Base-by-base conservation (phyloP, 345 rosid genomes). In the Rhodamnia argentea region DNA sequence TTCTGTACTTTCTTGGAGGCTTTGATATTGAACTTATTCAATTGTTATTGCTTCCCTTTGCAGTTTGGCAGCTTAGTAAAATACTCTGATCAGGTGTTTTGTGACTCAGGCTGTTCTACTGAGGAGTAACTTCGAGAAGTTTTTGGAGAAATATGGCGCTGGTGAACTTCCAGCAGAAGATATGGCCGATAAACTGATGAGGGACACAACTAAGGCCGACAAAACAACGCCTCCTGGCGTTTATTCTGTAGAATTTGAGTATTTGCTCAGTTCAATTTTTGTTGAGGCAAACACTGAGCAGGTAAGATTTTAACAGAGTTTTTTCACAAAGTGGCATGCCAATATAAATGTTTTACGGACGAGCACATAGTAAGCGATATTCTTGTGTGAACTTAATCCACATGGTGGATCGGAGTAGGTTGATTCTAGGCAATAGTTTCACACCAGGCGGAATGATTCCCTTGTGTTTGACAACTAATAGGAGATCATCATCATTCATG, bases 101-200 rank as follows among this genome's bases (percentile, higher is more conserved):
- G 40, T 5, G 3, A 22, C 3, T 44, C 70, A 83, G 27, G 14
- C 52, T 60, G 52, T 70, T 51, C 57, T 29, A 9, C 42, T 86
- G 86, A 89, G 91, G 85, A 88, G 86, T 15, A 85, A 86, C 85
- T 95, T 94, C 87, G 83, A 86, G 84, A 88, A 90, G 84, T 76
- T 91, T 22, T 13, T 94, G 85, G 83, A 90, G n/a, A 85, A 82
- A 23, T 85, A 87, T 18, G 90, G 90, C 18, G 91, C 85, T 12
- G 74, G 70, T 52, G 96, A 93, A 85, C 88, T 95, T 57, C 94
- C 95, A 1, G 87, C 85, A 5, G 89, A 87, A 87, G 93, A 88
- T 85, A 93, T 92, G 92, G 93, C 88, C 50, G 92, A 90, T 62
- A 86, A 88, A 87, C 89, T 95, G 51, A 94, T 96, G 98, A 93